Evolutionary conservation across 2,329 filamentous ascomycete species (phyloP).

Genomic region (Thelonectria olida): DNA sequence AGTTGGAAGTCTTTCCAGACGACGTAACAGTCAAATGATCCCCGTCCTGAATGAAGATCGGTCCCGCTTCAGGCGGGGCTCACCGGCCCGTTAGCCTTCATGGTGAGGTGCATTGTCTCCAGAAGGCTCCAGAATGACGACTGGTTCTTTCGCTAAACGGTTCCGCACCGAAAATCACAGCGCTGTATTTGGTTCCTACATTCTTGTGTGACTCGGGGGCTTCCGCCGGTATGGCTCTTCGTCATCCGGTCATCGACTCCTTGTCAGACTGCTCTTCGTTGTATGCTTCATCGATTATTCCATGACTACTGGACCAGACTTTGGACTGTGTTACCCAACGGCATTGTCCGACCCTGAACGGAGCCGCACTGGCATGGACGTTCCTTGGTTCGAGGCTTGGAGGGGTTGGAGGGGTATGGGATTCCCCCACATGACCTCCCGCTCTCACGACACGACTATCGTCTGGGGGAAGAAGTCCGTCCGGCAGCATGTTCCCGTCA

Average conservation of each 20-base stretch:
- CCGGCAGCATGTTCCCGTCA: constrained; percentile 33
- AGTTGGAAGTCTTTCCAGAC: constrained; percentile 16
- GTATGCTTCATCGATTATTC: not conserved
- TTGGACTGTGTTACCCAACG: not conserved
- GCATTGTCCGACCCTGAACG: constrained; percentile 19
- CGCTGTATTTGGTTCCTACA: not conserved
- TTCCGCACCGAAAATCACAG: constrained; percentile 6
- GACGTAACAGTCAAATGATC: constrained; percentile 24
- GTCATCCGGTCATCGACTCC: not conserved
- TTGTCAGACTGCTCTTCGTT: not conserved
- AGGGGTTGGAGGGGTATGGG: constrained; percentile 22
- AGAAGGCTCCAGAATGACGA: constrained; percentile 37
- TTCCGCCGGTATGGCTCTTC: constrained; percentile 2
- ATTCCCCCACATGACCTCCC: constrained; percentile 37
- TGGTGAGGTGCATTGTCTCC: constrained; percentile 28
- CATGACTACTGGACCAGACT: not conserved
- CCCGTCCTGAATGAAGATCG: constrained; percentile 35
- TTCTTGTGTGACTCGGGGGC: constrained; percentile 17
- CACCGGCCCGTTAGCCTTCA: constrained; percentile 28
- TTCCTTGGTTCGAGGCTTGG: constrained; percentile 12
- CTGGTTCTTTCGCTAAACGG: constrained; percentile 20
- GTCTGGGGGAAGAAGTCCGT: constrained; percentile 27
- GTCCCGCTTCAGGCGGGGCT: constrained; percentile 36
- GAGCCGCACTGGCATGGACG: constrained; percentile 11
- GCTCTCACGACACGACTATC: constrained; percentile 23